These are phyloP conservation scores for Colletotrichum siamense DNA, from an alignment of 2,329 filamentous ascomycete genomes.

Conservation along the genomic window DNA sequence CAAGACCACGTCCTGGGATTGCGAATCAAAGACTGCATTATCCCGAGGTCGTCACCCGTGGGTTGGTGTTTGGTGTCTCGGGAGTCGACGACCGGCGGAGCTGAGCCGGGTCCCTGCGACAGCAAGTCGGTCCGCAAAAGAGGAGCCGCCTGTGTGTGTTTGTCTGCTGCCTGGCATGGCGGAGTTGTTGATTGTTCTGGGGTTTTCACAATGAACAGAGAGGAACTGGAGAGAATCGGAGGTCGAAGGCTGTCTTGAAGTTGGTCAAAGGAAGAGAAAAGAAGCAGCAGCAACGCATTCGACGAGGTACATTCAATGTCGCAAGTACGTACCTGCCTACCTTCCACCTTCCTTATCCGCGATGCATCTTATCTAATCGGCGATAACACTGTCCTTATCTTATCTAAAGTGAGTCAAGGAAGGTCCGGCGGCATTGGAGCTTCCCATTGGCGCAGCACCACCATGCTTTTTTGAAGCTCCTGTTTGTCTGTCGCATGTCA, in stretches of 20 bases:
- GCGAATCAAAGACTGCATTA: slow-evolving; percentile 10
- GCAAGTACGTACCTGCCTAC: neutral
- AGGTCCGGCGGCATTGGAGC: neutral
- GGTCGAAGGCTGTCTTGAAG: neutral
- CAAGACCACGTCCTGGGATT: slow-evolving; percentile 15
- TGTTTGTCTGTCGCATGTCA: neutral
- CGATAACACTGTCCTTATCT: neutral
- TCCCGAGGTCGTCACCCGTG: slow-evolving; percentile 8
- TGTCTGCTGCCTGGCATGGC: neutral
- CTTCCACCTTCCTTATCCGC: neutral
- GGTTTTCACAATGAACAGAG: neutral
- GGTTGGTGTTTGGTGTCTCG: slow-evolving; percentile 19
- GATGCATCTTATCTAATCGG: neutral
- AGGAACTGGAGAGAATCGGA: neutral
- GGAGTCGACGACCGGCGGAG: slow-evolving; percentile 4
- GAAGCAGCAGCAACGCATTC: neutral
- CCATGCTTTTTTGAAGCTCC: neutral
- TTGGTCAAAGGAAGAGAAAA: neutral
- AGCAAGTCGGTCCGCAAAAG: neutral
- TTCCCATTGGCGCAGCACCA: slow-evolving; percentile 2
- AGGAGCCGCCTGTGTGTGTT: neutral
- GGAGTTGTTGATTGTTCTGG: neutral
- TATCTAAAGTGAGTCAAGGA: neutral
- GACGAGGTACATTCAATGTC: neutral
- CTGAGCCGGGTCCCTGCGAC: slow-evolving; percentile 2